Conservation (phyloP, 345 rosid species). For the Lepidium didymum region DNA sequence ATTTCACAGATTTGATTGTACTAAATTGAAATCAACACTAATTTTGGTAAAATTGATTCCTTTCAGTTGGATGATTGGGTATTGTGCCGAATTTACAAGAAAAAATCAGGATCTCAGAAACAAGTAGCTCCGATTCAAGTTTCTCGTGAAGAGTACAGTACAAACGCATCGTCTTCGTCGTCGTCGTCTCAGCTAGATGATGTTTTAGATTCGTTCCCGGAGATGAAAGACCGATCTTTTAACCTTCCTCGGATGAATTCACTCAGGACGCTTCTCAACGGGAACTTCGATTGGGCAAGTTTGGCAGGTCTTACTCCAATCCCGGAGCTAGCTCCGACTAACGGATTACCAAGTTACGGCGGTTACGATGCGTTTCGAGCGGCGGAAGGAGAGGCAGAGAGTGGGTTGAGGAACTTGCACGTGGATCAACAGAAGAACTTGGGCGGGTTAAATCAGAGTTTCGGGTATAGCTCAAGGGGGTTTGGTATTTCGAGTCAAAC, state of each 20-base stretch:
- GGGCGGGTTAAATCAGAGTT: constrained; percentile 33
- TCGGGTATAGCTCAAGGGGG: constrained; percentile 22
- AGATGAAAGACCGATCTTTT: constrained; percentile 43
- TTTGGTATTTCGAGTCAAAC: constrained; percentile 44
- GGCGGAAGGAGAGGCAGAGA: constrained; percentile 64
- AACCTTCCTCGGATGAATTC: constrained; percentile 47
- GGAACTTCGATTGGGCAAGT: constrained; percentile 74
- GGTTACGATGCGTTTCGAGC: constrained; percentile 32
- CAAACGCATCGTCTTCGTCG: constrained; percentile 46
- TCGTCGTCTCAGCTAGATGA: constrained; percentile 78
- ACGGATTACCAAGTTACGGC: constrained; percentile 26
- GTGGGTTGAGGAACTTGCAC: constrained; percentile 39
- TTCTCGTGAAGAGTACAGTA: constrained; percentile 55
- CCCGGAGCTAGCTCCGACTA: constrained; percentile 40
- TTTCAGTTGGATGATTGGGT: constrained; percentile 95
- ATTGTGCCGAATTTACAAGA: constrained; percentile 82
- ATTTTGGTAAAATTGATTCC: neutral
- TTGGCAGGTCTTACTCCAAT: constrained; percentile 47
- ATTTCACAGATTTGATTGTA: neutral
- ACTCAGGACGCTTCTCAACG: constrained; percentile 38
- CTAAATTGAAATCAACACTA: neutral
- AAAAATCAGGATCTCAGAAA: constrained; percentile 55
- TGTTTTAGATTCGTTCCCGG: constrained; percentile 64
- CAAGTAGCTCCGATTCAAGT: constrained; percentile 22
- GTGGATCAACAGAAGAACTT: constrained; percentile 29